These are phyloP conservation scores for Aspergillus incahuasiensis DNA, from an alignment of 495 filamentous ascomycete genomes.

Conservation along the genomic window DNA sequence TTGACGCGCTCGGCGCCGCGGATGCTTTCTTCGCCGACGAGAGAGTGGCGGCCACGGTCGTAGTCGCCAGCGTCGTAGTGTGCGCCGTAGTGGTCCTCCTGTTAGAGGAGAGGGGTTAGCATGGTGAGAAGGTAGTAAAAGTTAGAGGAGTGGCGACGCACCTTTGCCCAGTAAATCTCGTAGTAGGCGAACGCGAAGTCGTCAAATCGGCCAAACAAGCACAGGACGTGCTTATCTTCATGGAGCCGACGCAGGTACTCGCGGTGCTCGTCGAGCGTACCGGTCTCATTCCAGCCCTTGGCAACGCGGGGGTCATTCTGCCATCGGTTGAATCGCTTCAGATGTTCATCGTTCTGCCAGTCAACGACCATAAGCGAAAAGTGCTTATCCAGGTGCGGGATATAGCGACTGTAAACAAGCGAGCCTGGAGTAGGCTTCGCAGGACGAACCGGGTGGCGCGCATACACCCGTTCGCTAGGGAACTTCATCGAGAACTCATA, in stretches of 20 bases:
- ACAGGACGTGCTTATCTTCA: conserved; percentile 58
- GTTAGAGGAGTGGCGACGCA: conserved; percentile 30
- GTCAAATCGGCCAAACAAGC: conserved; percentile 58
- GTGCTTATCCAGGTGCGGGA: conserved; percentile 60
- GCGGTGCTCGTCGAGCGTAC: conserved; percentile 54
- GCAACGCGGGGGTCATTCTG: conserved; percentile 64
- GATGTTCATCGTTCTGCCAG: conserved; percentile 47
- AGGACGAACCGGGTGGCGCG: conserved; percentile 56
- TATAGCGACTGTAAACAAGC: conserved; percentile 62
- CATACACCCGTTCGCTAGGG: conserved; percentile 38
- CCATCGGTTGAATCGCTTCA: conserved; percentile 58
- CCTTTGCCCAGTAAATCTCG: conserved; percentile 70
- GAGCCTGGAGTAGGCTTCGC: conserved; percentile 58
- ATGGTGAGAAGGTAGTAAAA: neutral
- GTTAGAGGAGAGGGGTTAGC: conserved; percentile 34
- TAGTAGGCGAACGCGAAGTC: conserved; percentile 61
- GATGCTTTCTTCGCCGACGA: conserved; percentile 60
- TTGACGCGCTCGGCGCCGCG: conserved; percentile 62
- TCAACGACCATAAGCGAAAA: conserved; percentile 64
- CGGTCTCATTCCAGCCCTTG: conserved; percentile 60
- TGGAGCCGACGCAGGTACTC: conserved; percentile 57
- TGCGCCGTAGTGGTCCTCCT: conserved; percentile 64
- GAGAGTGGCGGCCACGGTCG: conserved; percentile 64
- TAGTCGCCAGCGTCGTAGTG: conserved; percentile 60
- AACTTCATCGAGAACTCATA: conserved; percentile 53